Conservation (phyloP, 768 basidiomycete species). For the Panus rudis region DNA sequence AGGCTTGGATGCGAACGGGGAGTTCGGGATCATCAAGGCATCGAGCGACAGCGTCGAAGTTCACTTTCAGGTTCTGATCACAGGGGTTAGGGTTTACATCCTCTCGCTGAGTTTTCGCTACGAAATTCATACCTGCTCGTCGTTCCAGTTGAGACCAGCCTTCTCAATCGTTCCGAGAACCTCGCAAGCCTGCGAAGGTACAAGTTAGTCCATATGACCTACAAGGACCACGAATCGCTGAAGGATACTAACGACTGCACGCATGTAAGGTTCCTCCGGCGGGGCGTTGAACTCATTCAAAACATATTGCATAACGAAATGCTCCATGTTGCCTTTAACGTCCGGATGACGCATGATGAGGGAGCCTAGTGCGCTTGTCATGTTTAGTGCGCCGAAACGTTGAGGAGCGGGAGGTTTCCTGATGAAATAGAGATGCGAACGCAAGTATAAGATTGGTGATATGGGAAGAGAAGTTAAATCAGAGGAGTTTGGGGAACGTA, state of each 20-base stretch:
- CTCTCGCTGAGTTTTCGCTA: no score
- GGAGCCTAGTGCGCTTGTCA: conserved; percentile 67
- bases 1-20: conserved; percentile 80
- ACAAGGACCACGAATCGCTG: neutral
- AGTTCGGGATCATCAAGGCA: conserved; percentile 72
- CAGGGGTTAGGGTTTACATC: neutral
- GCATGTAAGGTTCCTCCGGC: conserved; percentile 65
- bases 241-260: conserved; percentile 56
- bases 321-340: conserved; percentile 69
- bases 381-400: conserved; percentile 80
- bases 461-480: neutral
- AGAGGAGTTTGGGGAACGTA: conserved; percentile 28
- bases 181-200: conserved; percentile 59
- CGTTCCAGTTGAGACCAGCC: conserved; percentile 59
- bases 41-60: conserved; percentile 59
- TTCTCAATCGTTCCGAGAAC: conserved; percentile 72
- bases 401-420: conserved; percentile 53
- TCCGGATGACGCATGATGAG: conserved; percentile 84
- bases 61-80: conserved; percentile 56
- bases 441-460: neutral
- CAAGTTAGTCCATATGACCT: neutral
- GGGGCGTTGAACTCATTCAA: conserved; percentile 60
- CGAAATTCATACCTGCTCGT: conserved; percentile 43
- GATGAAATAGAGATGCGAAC: neutral
- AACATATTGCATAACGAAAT: conserved; percentile 68